phyloP scores from a whole-genome alignment of 1,284 basidiomycete genomes.

The Flammula alnicola region DNA sequence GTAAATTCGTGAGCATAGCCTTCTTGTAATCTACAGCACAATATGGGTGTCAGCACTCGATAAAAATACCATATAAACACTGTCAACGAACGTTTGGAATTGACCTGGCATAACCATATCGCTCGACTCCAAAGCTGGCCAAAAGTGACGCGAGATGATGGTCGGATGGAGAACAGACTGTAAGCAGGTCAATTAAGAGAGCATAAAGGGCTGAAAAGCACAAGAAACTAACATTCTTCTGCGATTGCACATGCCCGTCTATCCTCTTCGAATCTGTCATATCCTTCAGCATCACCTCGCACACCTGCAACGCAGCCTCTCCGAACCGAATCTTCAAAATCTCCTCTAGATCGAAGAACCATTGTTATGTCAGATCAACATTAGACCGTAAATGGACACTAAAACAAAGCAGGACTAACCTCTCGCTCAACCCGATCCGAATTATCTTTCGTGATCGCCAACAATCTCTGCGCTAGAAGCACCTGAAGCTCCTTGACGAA shows the following conservation, averaged over 20 bases:
- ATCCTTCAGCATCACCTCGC: slow-evolving; percentile 96
- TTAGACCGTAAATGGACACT: too few species aligned
- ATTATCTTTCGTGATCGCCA: slow-evolving; percentile 80
- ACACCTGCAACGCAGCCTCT: slow-evolving; percentile 86
- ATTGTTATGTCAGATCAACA: too few species aligned
- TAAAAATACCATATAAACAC: not conserved
- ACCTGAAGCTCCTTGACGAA: slow-evolving; percentile 94
- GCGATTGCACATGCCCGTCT: slow-evolving; percentile 81
- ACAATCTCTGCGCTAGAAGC: slow-evolving; percentile 80
- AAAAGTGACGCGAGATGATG: slow-evolving; percentile 91
- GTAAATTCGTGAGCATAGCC: slow-evolving; percentile 78
- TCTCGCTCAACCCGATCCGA: slow-evolving; percentile 84
- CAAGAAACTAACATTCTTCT: slow-evolving; percentile 55
- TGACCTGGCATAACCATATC: slow-evolving; percentile 82
- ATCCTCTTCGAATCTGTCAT: slow-evolving; percentile 91
- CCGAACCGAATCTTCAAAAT: slow-evolving; percentile 93
- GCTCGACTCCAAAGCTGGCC: slow-evolving; percentile 81
- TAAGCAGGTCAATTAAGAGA: not conserved
- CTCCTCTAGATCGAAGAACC: too few species aligned
- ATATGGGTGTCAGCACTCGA: slow-evolving; percentile 6
- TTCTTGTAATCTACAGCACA: slow-evolving; percentile 64
- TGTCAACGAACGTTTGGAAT: slow-evolving; percentile 68
- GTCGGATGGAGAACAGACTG: slow-evolving; percentile 81
- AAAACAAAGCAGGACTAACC: slow-evolving; percentile 48
- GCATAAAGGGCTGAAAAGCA: not conserved